Evolutionary conservation across 2,329 filamentous ascomycete genomes (phyloP), one percentile per base, ranked within the genome.

Genomic region (Trichoderma koningiopsis): DNA sequence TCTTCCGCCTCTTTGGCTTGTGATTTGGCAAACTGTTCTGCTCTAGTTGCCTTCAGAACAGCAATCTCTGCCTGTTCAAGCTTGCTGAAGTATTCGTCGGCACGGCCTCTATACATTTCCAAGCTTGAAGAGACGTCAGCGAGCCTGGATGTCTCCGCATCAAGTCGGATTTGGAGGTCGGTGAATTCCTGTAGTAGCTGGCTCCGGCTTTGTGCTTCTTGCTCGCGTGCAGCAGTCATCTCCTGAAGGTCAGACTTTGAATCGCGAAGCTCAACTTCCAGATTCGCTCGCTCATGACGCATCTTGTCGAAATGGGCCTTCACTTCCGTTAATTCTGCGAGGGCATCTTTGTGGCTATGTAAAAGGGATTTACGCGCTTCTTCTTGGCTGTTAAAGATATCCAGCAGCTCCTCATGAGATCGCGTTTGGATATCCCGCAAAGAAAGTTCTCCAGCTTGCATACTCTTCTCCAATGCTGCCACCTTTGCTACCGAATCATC

Each of bases 1-100:
- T 98, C 94, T 76, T 98, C 96, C 0, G 94, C 92, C 81, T 99
- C 95, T 75, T 89, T 91, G 11, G 93, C 92, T 77, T 97, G 95
- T 0, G 92, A 86, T 80, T 93, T 96, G 68, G 95, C 95, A 78
- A 98, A 97, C 75, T 97, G 93, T 80, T 98, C 95, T 0, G 96
- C 95, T 29, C 95, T 89, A 70, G 88, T 91, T 19, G 95, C 95
- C 79, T 97, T 97, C 72, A 99, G 87, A 22, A 98, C 94, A 0
- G 94, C 90, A 73, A 98, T 96, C 79, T 99, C 95, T 19, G 96
- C 96, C 77, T 98, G 95, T 79, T 99, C 95, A 24, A 99, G 88
- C 81, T 97, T 97, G 83, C 89, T 92, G 81, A 97, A 99, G 80
- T 99, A 98, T 78, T 98, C 95, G 76, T 98, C 94, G 4, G 95